Evolutionary conservation across 2,329 filamentous ascomycete genomes (phyloP).

Genomic region (Xylaria sp.): DNA sequence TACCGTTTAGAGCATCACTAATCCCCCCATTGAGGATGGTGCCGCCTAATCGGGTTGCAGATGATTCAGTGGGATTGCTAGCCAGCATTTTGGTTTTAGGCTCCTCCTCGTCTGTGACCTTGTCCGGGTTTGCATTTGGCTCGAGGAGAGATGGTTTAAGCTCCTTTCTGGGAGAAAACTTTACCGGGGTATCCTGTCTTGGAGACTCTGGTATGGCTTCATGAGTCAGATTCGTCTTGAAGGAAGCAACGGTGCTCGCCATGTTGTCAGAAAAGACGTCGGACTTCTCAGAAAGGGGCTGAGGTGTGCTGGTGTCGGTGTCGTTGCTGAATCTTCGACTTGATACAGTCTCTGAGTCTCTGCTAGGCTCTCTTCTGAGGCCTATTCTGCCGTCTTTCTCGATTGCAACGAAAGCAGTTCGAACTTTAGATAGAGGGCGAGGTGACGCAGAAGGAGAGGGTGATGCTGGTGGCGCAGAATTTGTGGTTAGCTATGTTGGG

Average conservation of each 20-base stretch:
- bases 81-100: conserved; percentile 48
- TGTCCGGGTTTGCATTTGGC: conserved; percentile 55
- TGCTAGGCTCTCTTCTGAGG: conserved; percentile 58
- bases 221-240: conserved; percentile 51
- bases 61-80: conserved; percentile 48
- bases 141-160: conserved; percentile 41
- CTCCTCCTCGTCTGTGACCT: conserved; percentile 54
- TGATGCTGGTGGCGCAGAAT: conserved; percentile 48
- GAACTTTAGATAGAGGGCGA: conserved; percentile 77
- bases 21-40: conserved; percentile 35
- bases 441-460: conserved; percentile 60
- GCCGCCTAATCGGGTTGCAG: conserved; percentile 38
- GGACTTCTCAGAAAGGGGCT: conserved; percentile 53
- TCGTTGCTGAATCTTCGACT: conserved; percentile 53
- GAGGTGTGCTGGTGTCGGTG: conserved; percentile 53
- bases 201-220: conserved; percentile 58
- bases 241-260: conserved; percentile 45
- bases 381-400: conserved; percentile 71
- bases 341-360: conserved; percentile 54
- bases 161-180: conserved; percentile 43
- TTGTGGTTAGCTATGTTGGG: conserved; percentile 44
- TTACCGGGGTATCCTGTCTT: conserved; percentile 40
- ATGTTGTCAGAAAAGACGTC: conserved; percentile 50
- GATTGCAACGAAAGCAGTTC: conserved; percentile 78
- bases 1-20: conserved; percentile 38